Conservation (phyloP, 139 green algal species). For the Chlamydomonas sphaeroides region DNA sequence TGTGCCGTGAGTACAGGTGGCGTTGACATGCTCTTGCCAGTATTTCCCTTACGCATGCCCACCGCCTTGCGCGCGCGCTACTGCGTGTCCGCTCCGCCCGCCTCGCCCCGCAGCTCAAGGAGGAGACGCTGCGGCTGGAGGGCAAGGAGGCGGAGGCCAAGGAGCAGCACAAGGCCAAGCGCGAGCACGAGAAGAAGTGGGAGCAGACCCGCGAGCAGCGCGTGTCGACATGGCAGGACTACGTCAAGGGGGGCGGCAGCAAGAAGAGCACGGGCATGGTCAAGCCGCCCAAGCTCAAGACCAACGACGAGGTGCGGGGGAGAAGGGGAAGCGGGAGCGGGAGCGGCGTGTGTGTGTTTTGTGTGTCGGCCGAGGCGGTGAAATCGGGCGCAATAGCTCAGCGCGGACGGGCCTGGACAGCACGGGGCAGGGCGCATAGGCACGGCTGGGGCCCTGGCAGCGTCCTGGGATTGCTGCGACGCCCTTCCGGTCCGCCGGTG, state of each 20-base stretch:
- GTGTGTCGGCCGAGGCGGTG: too few relatives aligned
- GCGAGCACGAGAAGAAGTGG: slow-evolving; percentile 84
- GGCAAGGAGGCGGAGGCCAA: slow-evolving; percentile 69
- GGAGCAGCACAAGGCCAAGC: slow-evolving; percentile 66
- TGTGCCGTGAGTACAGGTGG: too few relatives aligned
- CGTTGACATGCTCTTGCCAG: too few relatives aligned
- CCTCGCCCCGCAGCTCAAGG: slow-evolving; percentile 69
- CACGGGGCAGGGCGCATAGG: not conserved
- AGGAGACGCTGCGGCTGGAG: slow-evolving; percentile 78
- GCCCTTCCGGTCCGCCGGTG: too few relatives aligned
- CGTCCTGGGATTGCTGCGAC: not conserved
- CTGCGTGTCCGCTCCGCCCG: too few relatives aligned
- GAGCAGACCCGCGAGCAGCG: slow-evolving; percentile 82
- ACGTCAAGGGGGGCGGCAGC: slow-evolving; percentile 41
- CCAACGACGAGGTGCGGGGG: slow-evolving; percentile 64
- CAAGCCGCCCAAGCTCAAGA: slow-evolving; percentile 73
- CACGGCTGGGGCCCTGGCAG: not conserved
- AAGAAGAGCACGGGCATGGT: slow-evolving; percentile 64
- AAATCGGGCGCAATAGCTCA: too few relatives aligned
- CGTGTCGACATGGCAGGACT: slow-evolving; percentile 83
- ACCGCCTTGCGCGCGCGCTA: too few relatives aligned
- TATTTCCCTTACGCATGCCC: too few relatives aligned
- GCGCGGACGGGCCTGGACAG: not conserved
- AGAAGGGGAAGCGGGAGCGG: not conserved
- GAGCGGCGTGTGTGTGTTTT: too few relatives aligned